Evolutionary conservation across 2,329 filamentous ascomycete species (phyloP).

Genomic region (Thermomyces lanuginosus): DNA sequence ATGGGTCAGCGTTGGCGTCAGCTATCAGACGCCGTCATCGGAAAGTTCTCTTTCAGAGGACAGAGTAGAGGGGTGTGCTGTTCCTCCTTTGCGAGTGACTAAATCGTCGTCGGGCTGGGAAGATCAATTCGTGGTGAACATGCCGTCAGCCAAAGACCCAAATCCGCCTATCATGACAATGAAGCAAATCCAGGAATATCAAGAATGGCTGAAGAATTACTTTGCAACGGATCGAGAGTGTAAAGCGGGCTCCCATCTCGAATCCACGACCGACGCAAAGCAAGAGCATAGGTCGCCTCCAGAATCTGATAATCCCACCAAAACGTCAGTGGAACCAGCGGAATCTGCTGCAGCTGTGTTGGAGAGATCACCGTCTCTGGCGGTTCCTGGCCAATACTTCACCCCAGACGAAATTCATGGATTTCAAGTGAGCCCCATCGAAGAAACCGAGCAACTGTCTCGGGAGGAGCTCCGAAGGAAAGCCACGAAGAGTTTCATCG

Average conservation of each 20-base stretch:
- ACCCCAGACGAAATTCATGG: constrained; percentile 25
- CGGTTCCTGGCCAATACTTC: constrained; percentile 16
- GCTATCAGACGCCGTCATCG: constrained; percentile 11
- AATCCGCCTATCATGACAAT: constrained; percentile 25
- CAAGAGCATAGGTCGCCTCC: constrained; percentile 2
- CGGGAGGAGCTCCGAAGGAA: constrained; percentile 10
- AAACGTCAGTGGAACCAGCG: constrained; percentile 1
- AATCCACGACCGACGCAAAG: constrained; percentile 20
- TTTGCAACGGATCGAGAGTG: constrained; percentile 19
- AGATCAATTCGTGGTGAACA: constrained; percentile 28
- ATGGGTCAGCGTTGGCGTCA: constrained; percentile 17
- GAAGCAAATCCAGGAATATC: constrained; percentile 24
- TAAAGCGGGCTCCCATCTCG: constrained; percentile 16
- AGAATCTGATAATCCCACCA: constrained; percentile 1
- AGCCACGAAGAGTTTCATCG: constrained; percentile 25
- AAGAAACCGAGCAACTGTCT: constrained; percentile 16
- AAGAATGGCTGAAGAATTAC: too few species aligned
- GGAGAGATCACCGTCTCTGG: constrained; percentile 4
- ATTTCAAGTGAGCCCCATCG: constrained; percentile 20
- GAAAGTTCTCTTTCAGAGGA: constrained; percentile 5
- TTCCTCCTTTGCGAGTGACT: constrained; percentile 10
- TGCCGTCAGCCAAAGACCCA: constrained; percentile 27
- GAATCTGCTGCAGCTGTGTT: not conserved
- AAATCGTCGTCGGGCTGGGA: constrained; percentile 19
- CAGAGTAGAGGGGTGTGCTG: too few species aligned